A percentile compares a stretch with the other conserved stretches of the same genome.
Conservation (phyloP, 179 eudicot species). For the Pouteria campechiana region DNA sequence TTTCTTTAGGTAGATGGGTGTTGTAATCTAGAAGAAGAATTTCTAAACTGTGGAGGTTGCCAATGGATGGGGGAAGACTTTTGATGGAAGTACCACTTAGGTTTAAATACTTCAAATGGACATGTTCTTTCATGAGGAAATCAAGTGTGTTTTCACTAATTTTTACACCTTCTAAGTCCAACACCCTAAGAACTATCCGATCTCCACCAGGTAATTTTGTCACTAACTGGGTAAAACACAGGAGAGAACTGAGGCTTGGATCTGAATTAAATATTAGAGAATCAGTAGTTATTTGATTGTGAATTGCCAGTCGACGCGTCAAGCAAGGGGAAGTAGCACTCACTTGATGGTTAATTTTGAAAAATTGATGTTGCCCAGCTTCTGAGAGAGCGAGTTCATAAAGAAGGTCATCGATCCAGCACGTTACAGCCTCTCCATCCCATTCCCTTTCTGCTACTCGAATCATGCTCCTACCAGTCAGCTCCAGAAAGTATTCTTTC, state of each 20-base stretch:
- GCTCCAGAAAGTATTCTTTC: neutral
- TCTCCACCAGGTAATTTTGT: no score
- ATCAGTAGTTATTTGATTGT: no score
- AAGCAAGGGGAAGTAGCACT: no score
- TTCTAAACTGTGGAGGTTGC: conserved; percentile 30
- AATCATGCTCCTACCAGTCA: neutral
- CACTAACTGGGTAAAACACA: no score
- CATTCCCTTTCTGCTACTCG: neutral
- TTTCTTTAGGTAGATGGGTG: conserved; percentile 23
- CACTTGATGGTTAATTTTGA: no score
- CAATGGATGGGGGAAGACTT: conserved; percentile 29
- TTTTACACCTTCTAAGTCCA: conserved; percentile 41
- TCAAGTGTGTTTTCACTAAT: conserved; percentile 35
- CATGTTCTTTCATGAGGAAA: conserved; percentile 29
- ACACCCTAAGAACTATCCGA: conserved; percentile 42
- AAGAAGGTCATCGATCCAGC: neutral
- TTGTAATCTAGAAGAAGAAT: conserved; percentile 28
- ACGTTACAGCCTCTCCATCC: neutral
- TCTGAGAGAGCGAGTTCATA: neutral
- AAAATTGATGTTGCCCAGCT: neutral
- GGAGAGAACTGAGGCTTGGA: no score
- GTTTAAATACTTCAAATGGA: conserved; percentile 34
- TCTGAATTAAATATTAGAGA: no score
- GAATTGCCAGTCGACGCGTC: no score
- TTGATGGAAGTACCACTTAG: conserved; percentile 40